Conservation (phyloP, 192 early-diverging fungal genomes). For the Coemansia pectinata region DNA sequence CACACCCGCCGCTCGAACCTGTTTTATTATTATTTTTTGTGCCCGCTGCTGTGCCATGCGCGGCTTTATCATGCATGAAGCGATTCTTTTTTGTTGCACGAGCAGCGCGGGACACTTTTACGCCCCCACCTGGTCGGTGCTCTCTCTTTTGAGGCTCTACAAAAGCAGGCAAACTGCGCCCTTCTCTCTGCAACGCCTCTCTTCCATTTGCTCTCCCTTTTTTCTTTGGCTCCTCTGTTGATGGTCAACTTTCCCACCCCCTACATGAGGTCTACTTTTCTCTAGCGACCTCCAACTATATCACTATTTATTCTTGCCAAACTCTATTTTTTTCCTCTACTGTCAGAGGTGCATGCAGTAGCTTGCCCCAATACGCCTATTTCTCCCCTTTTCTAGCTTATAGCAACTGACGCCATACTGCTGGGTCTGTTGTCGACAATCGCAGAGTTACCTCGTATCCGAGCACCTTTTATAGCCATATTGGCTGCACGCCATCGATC, state of each 20-base stretch:
- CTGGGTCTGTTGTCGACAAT: conserved; percentile 8
- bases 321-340: conserved; percentile 13
- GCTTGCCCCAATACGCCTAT: conserved; percentile 2
- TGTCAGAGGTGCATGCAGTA: conserved; percentile 7
- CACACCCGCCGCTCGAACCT: background rate
- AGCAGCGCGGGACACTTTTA: background rate
- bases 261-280: conserved; percentile 13
- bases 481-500: conserved; percentile 7
- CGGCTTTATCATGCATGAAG: conserved; percentile 7
- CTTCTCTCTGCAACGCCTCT: background rate
- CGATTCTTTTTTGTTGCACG: conserved; percentile 4
- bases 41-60: background rate
- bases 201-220: background rate
- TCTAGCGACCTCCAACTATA: background rate
- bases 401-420: conserved; percentile 4
- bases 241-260: conserved; percentile 13
- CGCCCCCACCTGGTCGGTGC: background rate
- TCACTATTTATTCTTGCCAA: background rate
- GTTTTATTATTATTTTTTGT: conserved; percentile 4
- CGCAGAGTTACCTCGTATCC: conserved; percentile 2
- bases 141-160: background rate
- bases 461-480: conserved; percentile 3
- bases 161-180: conserved; percentile 3
- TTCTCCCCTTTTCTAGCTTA: background rate
- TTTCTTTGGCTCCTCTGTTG: background rate